phyloP scores from a whole-genome alignment of 208 protist species.

The Histomonas meleagridis region DNA sequence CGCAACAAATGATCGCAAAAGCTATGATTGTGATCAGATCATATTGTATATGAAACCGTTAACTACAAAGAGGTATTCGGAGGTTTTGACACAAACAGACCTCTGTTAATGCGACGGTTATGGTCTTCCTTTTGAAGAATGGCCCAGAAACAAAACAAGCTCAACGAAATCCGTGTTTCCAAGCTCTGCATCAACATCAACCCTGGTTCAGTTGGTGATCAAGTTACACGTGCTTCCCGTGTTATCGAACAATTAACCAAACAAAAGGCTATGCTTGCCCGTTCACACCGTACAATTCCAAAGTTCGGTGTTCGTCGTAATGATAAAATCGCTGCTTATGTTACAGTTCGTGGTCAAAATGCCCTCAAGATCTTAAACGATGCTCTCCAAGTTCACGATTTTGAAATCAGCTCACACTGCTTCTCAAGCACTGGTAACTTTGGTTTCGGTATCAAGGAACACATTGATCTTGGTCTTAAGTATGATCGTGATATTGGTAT shows the following conservation, averaged over 20 bases:
- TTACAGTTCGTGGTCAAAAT: conserved; percentile 95
- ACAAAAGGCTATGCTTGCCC: background rate
- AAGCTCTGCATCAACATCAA: conserved; percentile 33
- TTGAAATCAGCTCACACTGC: conserved; percentile 90
- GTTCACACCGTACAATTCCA: conserved; percentile 86
- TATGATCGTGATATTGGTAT: conserved; percentile 98
- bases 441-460: conserved; percentile 99
- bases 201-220: background rate
- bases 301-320: conserved; percentile 96
- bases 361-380: conserved; percentile 93
- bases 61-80: too few species aligned
- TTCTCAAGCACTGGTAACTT: conserved; percentile 83
- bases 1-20: too few species aligned
- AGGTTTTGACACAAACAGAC: too few species aligned
- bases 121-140: too few species aligned
- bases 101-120: too few species aligned
- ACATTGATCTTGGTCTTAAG: conserved; percentile 99
- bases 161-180: conserved; percentile 4
- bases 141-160: background rate
- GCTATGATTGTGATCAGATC: too few species aligned
- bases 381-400: conserved; percentile 96
- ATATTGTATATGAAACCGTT: too few species aligned
- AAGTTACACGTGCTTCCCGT: conserved; percentile 23
- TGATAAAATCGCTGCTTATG: conserved; percentile 95
- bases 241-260: conserved; percentile 24